phyloP scores from a whole-genome alignment of 73 alveolate species.

The Symbiodinium pilosum region DNA sequence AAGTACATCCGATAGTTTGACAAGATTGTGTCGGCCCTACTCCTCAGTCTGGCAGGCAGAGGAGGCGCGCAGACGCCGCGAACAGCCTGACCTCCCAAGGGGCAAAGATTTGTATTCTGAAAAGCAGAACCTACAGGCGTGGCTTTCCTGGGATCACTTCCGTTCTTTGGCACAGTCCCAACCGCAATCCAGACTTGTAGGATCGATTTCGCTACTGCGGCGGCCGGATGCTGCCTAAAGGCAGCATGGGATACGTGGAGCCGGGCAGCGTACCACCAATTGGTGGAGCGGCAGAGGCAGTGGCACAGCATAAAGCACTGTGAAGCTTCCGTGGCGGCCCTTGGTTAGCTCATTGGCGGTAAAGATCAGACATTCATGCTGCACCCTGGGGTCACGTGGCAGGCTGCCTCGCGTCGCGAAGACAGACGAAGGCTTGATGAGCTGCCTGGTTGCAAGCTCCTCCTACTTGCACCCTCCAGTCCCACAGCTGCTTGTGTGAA shows the following conservation, averaged over 20 bases:
- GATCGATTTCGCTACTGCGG: conserved; percentile 89
- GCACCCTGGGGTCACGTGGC: too few species aligned
- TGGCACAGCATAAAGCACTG: background rate
- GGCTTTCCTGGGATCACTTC: background rate
- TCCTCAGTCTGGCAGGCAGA: background rate
- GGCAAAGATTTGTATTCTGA: conserved; percentile 55
- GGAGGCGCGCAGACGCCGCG: conserved; percentile 53
- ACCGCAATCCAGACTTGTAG: too few species aligned
- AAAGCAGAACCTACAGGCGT: conserved; percentile 46
- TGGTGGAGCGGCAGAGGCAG: conserved; percentile 16
- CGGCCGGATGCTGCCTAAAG: conserved; percentile 77
- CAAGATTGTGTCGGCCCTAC: background rate
- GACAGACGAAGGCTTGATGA: conserved; percentile 29
- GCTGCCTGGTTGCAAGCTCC: background rate
- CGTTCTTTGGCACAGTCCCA: background rate
- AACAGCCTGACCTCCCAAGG: conserved; percentile 54
- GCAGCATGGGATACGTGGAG: conserved; percentile 90
- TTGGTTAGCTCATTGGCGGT: too few species aligned
- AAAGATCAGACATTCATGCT: too few species aligned
- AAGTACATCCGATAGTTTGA: too few species aligned
- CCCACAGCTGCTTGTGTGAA: background rate
- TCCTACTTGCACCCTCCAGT: background rate
- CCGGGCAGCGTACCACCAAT: conserved; percentile 54
- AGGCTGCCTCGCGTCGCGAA: conserved; percentile 47
- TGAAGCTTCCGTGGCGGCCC: background rate